Conservation (phyloP, 164 flowering plant genomes). For the Chloranthus sessilifolius region DNA sequence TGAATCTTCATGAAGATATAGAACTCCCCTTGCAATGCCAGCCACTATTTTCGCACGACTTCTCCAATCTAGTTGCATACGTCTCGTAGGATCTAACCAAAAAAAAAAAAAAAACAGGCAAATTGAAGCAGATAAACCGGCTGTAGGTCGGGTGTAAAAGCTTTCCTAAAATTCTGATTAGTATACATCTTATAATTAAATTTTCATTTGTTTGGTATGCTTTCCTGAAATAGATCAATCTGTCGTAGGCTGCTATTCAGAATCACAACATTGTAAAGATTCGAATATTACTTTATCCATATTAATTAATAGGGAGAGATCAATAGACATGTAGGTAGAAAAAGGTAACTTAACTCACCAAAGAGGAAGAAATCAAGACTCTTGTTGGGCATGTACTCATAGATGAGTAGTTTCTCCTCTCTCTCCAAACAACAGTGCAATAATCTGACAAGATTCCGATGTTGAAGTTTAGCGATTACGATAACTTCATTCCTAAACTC, state of each 20-base stretch:
- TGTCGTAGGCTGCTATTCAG: not conserved
- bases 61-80: conserved; percentile 19
- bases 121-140: not conserved
- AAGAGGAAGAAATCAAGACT: conserved; percentile 17
- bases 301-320: not conserved
- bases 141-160: not conserved
- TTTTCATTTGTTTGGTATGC: not conserved
- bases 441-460: conserved; percentile 16
- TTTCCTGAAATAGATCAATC: not conserved
- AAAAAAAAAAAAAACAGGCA: not conserved
- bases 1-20: conserved; percentile 34
- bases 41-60: conserved; percentile 18
- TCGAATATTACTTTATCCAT: not conserved
- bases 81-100: conserved; percentile 4
- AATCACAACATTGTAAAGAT: not conserved
- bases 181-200: not conserved
- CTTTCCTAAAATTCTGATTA: not conserved
- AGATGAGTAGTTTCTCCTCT: conserved; percentile 12
- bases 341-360: conserved; percentile 6
- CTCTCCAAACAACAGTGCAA: conserved; percentile 8
- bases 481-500: conserved; percentile 18
- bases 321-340: not conserved
- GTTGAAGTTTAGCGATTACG: conserved; percentile 16
- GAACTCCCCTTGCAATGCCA: conserved; percentile 28
- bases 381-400: conserved; percentile 17